Evolutionary conservation across 306 rosid genomes (phyloP).

Genomic region (Boehmeria nivea): DNA sequence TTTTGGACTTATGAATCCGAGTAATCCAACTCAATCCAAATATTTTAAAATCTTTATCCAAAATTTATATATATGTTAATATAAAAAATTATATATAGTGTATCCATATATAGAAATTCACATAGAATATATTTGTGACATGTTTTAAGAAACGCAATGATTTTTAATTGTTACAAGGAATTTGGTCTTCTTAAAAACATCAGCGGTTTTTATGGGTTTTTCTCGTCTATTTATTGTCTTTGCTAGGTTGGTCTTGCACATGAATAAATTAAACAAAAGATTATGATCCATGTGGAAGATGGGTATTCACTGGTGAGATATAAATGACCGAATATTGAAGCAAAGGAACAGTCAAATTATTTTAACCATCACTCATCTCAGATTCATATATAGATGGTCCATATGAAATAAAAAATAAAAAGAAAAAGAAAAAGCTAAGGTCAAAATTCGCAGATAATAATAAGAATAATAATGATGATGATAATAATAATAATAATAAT

Average conservation of each 20-base stretch:
- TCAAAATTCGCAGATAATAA: neutral
- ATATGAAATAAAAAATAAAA: neutral
- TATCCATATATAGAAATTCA: too few relatives aligned
- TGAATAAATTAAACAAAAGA: neutral
- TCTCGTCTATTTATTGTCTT: neutral
- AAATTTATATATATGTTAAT: too few relatives aligned
- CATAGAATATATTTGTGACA: neutral
- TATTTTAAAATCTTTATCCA: too few relatives aligned
- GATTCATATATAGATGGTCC: neutral
- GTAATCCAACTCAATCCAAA: too few relatives aligned
- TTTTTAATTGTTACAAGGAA: too few relatives aligned
- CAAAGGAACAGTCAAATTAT: slow-evolving; percentile 16
- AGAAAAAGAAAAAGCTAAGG: neutral
- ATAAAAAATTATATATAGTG: too few relatives aligned
- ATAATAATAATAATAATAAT: neutral
- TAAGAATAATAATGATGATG: neutral
- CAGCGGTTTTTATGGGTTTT: too few relatives aligned
- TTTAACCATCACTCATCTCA: neutral
- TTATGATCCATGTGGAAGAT: slow-evolving; percentile 14
- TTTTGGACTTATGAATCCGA: too few relatives aligned
- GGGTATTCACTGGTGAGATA: neutral
- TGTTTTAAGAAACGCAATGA: neutral
- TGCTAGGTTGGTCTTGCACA: neutral
- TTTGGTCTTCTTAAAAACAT: too few relatives aligned
- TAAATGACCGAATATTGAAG: slow-evolving; percentile 11